Conservation (phyloP, 768 basidiomycete species). For the Russula foetens region DNA sequence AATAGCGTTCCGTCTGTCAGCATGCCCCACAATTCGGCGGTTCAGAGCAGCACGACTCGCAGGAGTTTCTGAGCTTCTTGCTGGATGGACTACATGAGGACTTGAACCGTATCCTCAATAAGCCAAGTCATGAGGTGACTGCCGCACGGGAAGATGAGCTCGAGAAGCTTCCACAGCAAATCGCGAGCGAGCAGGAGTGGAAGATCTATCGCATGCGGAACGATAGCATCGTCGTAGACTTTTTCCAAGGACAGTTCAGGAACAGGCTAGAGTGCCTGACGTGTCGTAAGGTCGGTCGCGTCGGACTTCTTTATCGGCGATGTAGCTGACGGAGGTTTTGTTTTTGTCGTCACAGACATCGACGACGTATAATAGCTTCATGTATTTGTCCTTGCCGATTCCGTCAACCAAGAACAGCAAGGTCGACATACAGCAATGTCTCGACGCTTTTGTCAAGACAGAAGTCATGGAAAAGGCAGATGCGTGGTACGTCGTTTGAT, state of each 20-base stretch:
- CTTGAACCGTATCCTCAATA: constrained; percentile 78
- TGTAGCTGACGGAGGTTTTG: constrained; percentile 10
- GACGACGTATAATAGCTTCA: constrained; percentile 95
- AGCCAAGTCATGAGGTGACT: constrained; percentile 53
- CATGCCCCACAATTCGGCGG: constrained; percentile 71
- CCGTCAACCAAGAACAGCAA: constrained; percentile 53
- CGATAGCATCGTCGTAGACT: constrained; percentile 91
- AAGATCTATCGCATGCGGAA: constrained; percentile 80
- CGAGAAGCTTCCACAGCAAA: constrained; percentile 75
- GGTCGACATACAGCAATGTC: constrained; percentile 68
- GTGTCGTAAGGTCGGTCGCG: constrained; percentile 64
- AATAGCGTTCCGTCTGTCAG: constrained; percentile 48
- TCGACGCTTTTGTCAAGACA: constrained; percentile 84
- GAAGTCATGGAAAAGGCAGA: constrained; percentile 90
- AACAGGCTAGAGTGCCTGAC: constrained; percentile 85
- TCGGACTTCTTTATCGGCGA: constrained; percentile 17
- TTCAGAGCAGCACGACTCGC: constrained; percentile 92
- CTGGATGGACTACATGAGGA: constrained; percentile 96
- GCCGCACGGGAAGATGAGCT: constrained; percentile 83
- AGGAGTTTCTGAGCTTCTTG: constrained; percentile 92
- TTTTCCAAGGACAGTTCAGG: constrained; percentile 95
- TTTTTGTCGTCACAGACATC: constrained; percentile 56
- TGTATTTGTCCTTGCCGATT: constrained; percentile 88
- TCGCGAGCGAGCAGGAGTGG: constrained; percentile 94
- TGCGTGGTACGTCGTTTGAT: constrained; percentile 63